Conservation (phyloP, 257 asterid species). For the Cynanchum wilfordii region DNA sequence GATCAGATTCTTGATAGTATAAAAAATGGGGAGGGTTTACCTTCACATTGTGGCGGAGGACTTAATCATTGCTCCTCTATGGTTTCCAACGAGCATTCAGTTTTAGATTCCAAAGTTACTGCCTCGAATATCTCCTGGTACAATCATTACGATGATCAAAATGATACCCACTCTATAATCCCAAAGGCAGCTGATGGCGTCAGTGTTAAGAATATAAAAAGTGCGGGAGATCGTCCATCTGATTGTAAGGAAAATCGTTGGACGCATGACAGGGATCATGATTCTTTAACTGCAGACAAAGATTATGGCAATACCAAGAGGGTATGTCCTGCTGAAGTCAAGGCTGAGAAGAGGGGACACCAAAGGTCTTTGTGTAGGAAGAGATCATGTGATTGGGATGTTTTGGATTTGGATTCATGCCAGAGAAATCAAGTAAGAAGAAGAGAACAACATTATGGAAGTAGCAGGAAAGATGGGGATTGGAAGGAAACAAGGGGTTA, state of each 20-base stretch:
- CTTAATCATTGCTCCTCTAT: conserved; percentile 17
- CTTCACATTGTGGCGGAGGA: conserved; percentile 17
- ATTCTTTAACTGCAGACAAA: conserved; percentile 23
- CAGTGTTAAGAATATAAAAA: neutral
- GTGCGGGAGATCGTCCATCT: neutral
- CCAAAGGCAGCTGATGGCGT: neutral
- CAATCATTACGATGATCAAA: conserved; percentile 8
- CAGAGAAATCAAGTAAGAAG: conserved; percentile 55
- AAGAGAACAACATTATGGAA: conserved; percentile 50
- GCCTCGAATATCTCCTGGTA: conserved; percentile 1
- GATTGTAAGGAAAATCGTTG: conserved; percentile 7
- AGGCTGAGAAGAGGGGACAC: conserved; percentile 42
- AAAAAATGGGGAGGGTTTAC: conserved; percentile 43
- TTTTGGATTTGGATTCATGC: conserved; percentile 45
- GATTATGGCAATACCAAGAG: conserved; percentile 32
- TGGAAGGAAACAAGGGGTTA: conserved; percentile 65
- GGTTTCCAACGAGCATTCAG: neutral
- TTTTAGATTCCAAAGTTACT: conserved; percentile 6
- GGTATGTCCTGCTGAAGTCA: conserved; percentile 38
- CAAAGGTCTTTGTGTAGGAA: conserved; percentile 55
- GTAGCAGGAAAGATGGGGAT: conserved; percentile 58
- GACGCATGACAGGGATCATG: conserved; percentile 18
- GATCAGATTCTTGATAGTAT: conserved; percentile 63
- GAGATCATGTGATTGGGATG: conserved; percentile 55
- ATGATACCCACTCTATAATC: too few relatives aligned